Base-by-base conservation (phyloP, 495 filamentous ascomycete genomes). In the Diplogelasinospora grovesii region DNA sequence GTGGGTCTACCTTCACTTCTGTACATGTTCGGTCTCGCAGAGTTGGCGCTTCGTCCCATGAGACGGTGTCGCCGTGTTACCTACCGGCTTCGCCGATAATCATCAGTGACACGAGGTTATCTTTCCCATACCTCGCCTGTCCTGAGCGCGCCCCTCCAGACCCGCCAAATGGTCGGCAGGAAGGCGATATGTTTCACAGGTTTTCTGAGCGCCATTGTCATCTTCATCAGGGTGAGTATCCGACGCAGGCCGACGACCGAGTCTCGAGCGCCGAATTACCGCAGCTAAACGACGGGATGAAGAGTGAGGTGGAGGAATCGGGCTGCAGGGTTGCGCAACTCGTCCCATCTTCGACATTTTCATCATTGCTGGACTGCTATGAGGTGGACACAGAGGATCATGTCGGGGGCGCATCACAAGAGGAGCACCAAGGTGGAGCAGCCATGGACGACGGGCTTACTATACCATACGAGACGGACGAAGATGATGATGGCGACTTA, bases 181-280 rank as follows among this genome's bases (percentile, higher is more conserved):
- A 56, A 59, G 57, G 59, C 59, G 58, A 57, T 64, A 57, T 54
- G 56, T 46, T 45, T 48, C 46, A 43, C 45, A 46, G 48, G 40
- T 41, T 41, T 39, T 47, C 53, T 27, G 18, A 42, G 57, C 52
- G 66, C 62, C 63, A 74, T 78, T 75, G 73, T 82, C 77, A 68
- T 77, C 70, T 65, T 64, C 54, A 53, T 64, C 54, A 53, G 53
- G 71, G 77, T 82, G 67, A 73, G 77, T 81, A 74, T 72, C 40
- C 46, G 19, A 45, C 60, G 23, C 52, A 45, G 20, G 28, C 19
- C 22, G 26, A 6, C 26, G 26, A 11, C 26, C 14, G n/a, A n/a
- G n/a, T n/a, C n/a, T n/a, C n/a, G n/a, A n/a, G n/a, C n/a, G n/a
- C n/a, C n/a, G n/a, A n/a, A n/a, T n/a, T n/a, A n/a, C n/a, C n/a